Conservation (phyloP, 2,329 filamentous ascomycete species). For the Cercospora nicotianae region DNA sequence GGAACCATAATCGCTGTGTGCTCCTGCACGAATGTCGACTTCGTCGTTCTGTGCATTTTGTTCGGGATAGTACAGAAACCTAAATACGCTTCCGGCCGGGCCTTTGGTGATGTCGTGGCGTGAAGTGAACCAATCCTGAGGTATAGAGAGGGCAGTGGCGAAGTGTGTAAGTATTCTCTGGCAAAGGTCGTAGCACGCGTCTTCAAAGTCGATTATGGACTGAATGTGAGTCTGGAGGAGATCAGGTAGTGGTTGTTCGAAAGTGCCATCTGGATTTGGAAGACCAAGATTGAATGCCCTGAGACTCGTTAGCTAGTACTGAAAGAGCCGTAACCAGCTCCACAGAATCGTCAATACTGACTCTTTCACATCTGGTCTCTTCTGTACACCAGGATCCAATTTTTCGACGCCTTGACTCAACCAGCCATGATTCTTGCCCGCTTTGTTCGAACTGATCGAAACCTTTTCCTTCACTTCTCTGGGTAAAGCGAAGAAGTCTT, state of each 20-base stretch:
- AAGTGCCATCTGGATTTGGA: slow-evolving; percentile 62
- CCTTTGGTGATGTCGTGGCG: slow-evolving; percentile 55
- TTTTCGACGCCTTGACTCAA: slow-evolving; percentile 84
- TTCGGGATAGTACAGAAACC: slow-evolving; percentile 54
- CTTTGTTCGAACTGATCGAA: slow-evolving; percentile 64
- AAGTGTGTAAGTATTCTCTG: slow-evolving; percentile 73
- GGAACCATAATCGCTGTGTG: slow-evolving; percentile 82
- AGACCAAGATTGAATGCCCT: slow-evolving; percentile 92
- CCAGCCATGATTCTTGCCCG: slow-evolving; percentile 79
- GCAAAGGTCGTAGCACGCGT: slow-evolving; percentile 71
- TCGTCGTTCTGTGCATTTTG: slow-evolving; percentile 13
- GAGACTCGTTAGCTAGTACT: slow-evolving; percentile 3
- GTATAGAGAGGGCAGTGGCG: slow-evolving; percentile 67
- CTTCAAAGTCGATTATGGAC: slow-evolving; percentile 66
- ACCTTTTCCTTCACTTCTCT: slow-evolving; percentile 71
- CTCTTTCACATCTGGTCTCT: slow-evolving; percentile 78
- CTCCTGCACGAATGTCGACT: slow-evolving; percentile 78
- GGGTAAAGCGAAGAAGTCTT: slow-evolving; percentile 69
- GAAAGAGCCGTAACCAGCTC: background rate
- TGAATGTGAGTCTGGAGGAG: slow-evolving; percentile 61
- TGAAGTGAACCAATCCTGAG: slow-evolving; percentile 58
- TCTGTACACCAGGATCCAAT: slow-evolving; percentile 78
- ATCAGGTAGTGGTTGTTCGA: slow-evolving; percentile 74
- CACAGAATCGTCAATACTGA: slow-evolving; percentile 12
- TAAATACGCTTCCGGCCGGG: slow-evolving; percentile 53